These are phyloP conservation scores for Tylopilus sp. DNA, from an alignment of 1,284 basidiomycete genomes.

Conservation along the genomic window DNA sequence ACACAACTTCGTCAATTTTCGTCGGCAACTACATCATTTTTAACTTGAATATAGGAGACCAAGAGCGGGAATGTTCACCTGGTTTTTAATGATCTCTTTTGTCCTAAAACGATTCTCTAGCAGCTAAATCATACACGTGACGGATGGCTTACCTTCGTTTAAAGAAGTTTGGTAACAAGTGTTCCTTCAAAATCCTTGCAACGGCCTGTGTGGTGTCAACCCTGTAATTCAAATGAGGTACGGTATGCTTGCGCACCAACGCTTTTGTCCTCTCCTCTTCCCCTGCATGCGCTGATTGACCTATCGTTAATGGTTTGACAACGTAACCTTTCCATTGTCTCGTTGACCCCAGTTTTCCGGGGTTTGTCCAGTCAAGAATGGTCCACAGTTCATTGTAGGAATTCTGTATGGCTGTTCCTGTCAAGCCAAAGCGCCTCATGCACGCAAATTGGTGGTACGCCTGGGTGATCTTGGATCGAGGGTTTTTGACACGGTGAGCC, in stretches of 20 bases:
- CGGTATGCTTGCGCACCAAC: conserved; percentile 51
- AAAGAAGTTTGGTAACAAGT: conserved; percentile 81
- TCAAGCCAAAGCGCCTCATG: conserved; percentile 77
- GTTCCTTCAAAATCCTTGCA: conserved; percentile 68
- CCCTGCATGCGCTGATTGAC: conserved; percentile 74
- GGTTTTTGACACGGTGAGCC: conserved; percentile 85
- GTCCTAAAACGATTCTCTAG: conserved; percentile 60
- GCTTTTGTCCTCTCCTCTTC: conserved; percentile 71
- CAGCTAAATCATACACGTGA: not conserved
- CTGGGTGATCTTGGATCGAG: conserved; percentile 66
- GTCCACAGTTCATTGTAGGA: conserved; percentile 88
- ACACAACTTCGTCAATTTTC: conserved; percentile 90
- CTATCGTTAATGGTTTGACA: conserved; percentile 71
- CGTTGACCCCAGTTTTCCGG: conserved; percentile 70
- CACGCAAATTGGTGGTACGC: conserved; percentile 77
- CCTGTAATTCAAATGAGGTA: not conserved
- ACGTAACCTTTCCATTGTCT: conserved; percentile 79
- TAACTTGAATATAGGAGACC: not conserved
- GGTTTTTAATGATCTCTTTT: conserved; percentile 82
- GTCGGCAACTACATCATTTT: conserved; percentile 69
- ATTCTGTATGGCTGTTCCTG: conserved; percentile 90
- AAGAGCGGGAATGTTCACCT: conserved; percentile 49
- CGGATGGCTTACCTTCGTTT: conserved; percentile 69
- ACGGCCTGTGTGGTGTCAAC: conserved; percentile 53
- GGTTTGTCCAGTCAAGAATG: conserved; percentile 85